Evolutionary conservation across 2,329 filamentous ascomycete species (phyloP).

Genomic region (Blumeria hordei): DNA sequence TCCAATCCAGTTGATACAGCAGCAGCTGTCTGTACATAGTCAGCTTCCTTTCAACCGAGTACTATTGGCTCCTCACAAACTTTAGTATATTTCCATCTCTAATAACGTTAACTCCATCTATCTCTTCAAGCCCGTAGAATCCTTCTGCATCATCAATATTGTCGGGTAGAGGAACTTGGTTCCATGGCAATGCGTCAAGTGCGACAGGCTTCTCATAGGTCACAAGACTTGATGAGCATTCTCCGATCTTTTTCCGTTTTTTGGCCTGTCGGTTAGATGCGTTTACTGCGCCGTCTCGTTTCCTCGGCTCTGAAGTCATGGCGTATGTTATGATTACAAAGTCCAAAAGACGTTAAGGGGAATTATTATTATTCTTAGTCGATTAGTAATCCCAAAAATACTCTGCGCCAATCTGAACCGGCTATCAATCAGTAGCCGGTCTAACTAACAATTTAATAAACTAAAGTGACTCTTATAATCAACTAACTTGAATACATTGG

Average conservation of each 20-base stretch:
- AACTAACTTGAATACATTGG: too few species aligned
- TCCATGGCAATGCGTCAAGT: slow-evolving; percentile 29
- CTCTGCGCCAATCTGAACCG: too few species aligned
- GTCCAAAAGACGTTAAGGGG: too few species aligned
- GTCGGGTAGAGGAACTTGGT: slow-evolving; percentile 41
- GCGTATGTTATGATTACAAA: too few species aligned
- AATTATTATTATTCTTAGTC: too few species aligned
- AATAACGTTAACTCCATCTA: slow-evolving; percentile 75
- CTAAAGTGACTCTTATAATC: too few species aligned
- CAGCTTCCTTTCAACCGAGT: slow-evolving; percentile 4
- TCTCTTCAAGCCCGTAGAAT: slow-evolving; percentile 77
- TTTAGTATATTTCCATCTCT: slow-evolving; percentile 32
- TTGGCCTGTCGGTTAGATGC: slow-evolving; percentile 5
- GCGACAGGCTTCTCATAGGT: slow-evolving; percentile 19
- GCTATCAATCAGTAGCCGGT: too few species aligned
- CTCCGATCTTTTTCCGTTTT: slow-evolving; percentile 15
- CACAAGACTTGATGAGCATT: slow-evolving; percentile 6
- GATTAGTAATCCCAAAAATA: too few species aligned
- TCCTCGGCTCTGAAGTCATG: slow-evolving; percentile 13
- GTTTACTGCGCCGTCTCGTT: slow-evolving; percentile 9
- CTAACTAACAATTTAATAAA: too few species aligned
- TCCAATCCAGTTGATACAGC: slow-evolving; percentile 14
- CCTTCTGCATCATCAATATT: slow-evolving; percentile 76
- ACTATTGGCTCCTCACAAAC: slow-evolving; percentile 22
- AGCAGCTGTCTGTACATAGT: slow-evolving; percentile 10